Conservation (phyloP, 257 asterid genomes). For the Leptodermis oblonga region DNA sequence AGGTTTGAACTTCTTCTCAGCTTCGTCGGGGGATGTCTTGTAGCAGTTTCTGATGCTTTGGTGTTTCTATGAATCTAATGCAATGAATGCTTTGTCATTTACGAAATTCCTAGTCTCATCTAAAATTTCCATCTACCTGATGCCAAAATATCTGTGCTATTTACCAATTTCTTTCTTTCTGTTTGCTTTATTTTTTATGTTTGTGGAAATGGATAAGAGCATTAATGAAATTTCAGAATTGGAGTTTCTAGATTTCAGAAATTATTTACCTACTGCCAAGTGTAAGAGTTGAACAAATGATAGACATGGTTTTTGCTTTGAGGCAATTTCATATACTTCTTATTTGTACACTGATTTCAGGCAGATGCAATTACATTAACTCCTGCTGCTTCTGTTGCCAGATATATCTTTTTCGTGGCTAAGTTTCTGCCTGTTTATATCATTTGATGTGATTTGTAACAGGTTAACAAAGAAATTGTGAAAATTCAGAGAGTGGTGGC, state of each 20-base stretch:
- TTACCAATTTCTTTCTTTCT: too few species aligned
- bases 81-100: too few species aligned
- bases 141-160: too few species aligned
- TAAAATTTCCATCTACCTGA: too few species aligned
- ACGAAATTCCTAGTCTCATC: too few species aligned
- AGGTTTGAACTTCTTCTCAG: neutral
- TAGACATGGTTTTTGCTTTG: neutral
- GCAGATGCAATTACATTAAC: neutral
- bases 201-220: too few species aligned
- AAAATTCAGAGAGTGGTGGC: slow-evolving; percentile 97
- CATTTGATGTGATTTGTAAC: slow-evolving; percentile 12
- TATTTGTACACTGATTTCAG: too few species aligned
- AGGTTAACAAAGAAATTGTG: slow-evolving; percentile 98
- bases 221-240: too few species aligned
- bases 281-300: neutral
- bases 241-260: too few species aligned
- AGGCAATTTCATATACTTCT: too few species aligned
- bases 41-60: neutral
- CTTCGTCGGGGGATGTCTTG: neutral
- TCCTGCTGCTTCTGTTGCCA: neutral
- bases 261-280: too few species aligned
- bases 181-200: too few species aligned
- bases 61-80: neutral
- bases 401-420: neutral
- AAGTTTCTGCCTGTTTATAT: neutral